Evolutionary conservation across 2,329 filamentous ascomycete genomes (phyloP).

Genomic region (Keithomyces neogunnii): DNA sequence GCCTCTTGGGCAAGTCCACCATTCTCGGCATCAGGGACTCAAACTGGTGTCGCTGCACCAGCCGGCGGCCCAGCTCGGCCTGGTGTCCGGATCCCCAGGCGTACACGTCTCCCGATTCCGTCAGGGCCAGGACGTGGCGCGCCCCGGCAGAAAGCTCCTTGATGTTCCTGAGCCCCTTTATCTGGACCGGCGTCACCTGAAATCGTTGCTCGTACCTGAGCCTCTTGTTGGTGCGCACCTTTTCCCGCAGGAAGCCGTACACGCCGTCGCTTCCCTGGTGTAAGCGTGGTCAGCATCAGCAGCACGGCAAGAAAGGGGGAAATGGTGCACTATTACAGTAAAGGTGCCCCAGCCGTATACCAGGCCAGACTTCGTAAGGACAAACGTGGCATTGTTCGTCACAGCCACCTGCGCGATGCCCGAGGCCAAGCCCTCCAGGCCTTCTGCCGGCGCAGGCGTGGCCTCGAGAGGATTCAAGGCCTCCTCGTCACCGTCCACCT

Average conservation of each 20-base stretch:
- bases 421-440: conserved; percentile 37
- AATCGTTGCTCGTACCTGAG: conserved; percentile 1
- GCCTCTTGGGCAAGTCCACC: conserved; percentile 17
- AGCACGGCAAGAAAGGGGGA: not conserved
- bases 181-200: conserved; percentile 29
- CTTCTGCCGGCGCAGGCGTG: conserved; percentile 39
- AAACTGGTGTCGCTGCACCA: conserved; percentile 39
- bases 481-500: conserved; percentile 27
- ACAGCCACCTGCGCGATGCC: conserved; percentile 53
- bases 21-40: conserved; percentile 37
- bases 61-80: conserved; percentile 37
- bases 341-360: conserved; percentile 76
- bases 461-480: conserved; percentile 51
- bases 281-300: not conserved
- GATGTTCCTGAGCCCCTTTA: conserved; percentile 50
- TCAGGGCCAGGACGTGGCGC: conserved; percentile 58
- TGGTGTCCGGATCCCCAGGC: conserved; percentile 29
- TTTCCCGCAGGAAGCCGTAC: conserved; percentile 8
- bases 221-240: conserved; percentile 28
- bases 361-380: conserved; percentile 56
- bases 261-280: conserved; percentile 6
- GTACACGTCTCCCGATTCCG: conserved; percentile 35
- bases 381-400: conserved; percentile 61
- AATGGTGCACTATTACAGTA: conserved; percentile 32
- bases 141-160: conserved; percentile 51